Conservation (phyloP, 2,329 filamentous ascomycete genomes). For the Talaromyces pinophilus region DNA sequence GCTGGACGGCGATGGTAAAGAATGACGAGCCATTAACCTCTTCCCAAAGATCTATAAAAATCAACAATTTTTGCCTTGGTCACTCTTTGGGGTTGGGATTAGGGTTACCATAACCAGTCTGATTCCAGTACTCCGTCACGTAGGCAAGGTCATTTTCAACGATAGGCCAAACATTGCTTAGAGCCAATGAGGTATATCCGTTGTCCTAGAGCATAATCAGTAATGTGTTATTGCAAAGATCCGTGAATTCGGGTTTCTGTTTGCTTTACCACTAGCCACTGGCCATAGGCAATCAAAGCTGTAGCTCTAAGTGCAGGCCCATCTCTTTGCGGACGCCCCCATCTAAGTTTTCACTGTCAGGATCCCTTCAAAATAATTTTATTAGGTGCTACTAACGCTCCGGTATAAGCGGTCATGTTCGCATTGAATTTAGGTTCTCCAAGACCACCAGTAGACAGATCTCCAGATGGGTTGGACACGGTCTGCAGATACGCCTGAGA, state of each 20-base stretch:
- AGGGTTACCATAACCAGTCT: constrained; percentile 54
- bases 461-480: constrained; percentile 68
- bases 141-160: constrained; percentile 74
- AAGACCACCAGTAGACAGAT: constrained; percentile 54
- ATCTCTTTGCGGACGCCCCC: constrained; percentile 71
- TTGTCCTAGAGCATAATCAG: constrained; percentile 44
- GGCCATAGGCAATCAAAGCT: constrained; percentile 48
- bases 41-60: constrained; percentile 68
- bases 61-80: neutral
- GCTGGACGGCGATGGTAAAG: constrained; percentile 70
- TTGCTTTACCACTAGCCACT: constrained; percentile 60
- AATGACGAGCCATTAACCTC: constrained; percentile 74
- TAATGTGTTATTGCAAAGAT: neutral
- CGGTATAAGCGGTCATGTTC: constrained; percentile 63
- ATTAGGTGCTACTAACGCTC: constrained; percentile 43
- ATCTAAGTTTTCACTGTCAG: neutral
- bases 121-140: constrained; percentile 69
- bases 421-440: constrained; percentile 73
- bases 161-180: constrained; percentile 63
- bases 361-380: neutral
- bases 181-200: constrained; percentile 45
- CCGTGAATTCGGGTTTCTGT: neutral
- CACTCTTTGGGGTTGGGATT: neutral
- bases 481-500: constrained; percentile 66
- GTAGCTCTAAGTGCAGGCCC: constrained; percentile 37